Evolutionary conservation across 169 alveolate genomes (phyloP), one percentile per base, ranked within the genome.

Genomic region (Theileria annulata): DNA sequence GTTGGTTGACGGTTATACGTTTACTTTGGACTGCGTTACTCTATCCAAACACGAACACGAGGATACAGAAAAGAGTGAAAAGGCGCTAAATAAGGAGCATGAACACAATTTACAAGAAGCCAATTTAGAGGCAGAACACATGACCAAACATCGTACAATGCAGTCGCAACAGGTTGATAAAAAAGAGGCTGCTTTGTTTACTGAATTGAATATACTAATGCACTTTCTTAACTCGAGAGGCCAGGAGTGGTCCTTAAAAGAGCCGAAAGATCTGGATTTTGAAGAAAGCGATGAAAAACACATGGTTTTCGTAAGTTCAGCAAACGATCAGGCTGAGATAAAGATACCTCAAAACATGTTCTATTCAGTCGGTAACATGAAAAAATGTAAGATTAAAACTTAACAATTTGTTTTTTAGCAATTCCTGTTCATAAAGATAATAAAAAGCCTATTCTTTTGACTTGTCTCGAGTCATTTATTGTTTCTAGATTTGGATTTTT

Each of bases 401-500:
- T 48, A 3, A 28, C 19, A 68, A 68, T 42, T 30, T n/a, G n/a
- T 0, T 68, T 25, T 68, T 17, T 71, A 82, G 89, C 77, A 2
- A 21, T 82, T 27, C 89, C 89, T 17, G 62, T 25, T 19, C 75
- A 84, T 8, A 84, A 78, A 66, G 54, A 51, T 23, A 67, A 67
- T 23, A 84, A 84, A 48, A 77, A 80, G 49, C 90, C 90, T 4
- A 84, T 84, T 42, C 66, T 84, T 33, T 66, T 84, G 31, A 72
- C 87, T 0, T 70, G 87, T 64, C 70, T 84, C 12, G 90, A 84
- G 59, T 63, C 90, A 30, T 84, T 84, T 73, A 74, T 84, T 37
- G 87, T 84, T 19, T 84, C 80, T 15, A 62, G 80, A 49, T 59
- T 84, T 23, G 69, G 77, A n/a, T 77, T 30, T 75, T 47, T 17